phyloP scores from a whole-genome alignment of 2,329 filamentous ascomycete genomes.

The Calonectria henricotiae region DNA sequence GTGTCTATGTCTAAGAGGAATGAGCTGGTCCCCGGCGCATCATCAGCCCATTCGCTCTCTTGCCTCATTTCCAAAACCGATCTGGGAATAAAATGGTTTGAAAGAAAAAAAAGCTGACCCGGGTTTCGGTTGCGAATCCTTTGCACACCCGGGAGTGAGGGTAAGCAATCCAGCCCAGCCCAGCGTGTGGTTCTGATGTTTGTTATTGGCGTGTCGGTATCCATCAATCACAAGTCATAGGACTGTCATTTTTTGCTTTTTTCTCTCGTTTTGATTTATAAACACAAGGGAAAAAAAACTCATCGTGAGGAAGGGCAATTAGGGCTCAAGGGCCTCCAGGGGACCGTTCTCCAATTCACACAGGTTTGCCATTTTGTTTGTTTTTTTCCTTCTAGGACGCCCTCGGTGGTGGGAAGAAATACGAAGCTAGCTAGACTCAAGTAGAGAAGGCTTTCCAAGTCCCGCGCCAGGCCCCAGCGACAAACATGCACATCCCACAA shows the following conservation, averaged over 20 bases:
- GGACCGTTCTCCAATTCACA: conserved; percentile 5
- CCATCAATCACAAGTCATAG: conserved; percentile 22
- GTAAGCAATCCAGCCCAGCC: conserved; percentile 11
- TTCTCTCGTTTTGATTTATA: conserved; percentile 9
- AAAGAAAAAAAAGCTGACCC: conserved; percentile 11
- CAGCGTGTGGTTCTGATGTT: neutral
- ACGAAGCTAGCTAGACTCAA: conserved; percentile 38
- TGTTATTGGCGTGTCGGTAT: conserved; percentile 20
- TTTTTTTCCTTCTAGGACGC: conserved; percentile 1
- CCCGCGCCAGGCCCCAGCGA: conserved; percentile 30
- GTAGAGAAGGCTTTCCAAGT: conserved; percentile 27
- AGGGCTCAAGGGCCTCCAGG: conserved; percentile 9
- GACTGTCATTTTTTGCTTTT: conserved; percentile 31
- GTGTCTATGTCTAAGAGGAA: neutral
- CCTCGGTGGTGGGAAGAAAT: conserved; percentile 14
- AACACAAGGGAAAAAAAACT: neutral
- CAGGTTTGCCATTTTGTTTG: conserved; percentile 16
- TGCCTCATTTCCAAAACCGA: conserved; percentile 3
- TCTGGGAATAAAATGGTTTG: conserved; percentile 27
- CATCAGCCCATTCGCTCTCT: conserved; percentile 32
- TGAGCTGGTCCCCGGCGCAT: conserved; percentile 24
- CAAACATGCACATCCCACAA: conserved; percentile 39
- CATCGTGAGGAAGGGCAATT: conserved; percentile 13
- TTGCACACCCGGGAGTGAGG: conserved; percentile 24
- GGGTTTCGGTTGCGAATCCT: neutral